These are phyloP conservation scores for Penicillium taxi DNA, from an alignment of 495 filamentous ascomycete species.

Conservation along the genomic window DNA sequence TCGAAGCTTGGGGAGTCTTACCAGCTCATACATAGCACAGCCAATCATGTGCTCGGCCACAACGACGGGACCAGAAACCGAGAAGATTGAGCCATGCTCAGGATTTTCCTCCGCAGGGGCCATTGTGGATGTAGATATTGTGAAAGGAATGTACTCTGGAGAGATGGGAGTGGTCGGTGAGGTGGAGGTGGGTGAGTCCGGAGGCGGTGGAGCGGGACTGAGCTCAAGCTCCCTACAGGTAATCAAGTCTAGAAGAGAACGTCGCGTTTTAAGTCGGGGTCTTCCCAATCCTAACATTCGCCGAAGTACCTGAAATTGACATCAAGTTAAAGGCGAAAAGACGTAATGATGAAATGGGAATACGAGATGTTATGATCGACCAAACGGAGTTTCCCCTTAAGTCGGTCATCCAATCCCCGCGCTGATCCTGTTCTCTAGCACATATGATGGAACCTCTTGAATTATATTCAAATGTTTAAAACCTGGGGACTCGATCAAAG, in stretches of 20 bases:
- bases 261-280: constrained; percentile 58
- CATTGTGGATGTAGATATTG: constrained; percentile 46
- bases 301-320: constrained; percentile 2
- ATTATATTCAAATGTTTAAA: too few species aligned
- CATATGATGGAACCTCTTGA: too few species aligned
- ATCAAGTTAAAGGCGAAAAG: too few species aligned
- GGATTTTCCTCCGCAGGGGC: constrained; percentile 47
- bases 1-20: constrained; percentile 29
- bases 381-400: constrained; percentile 15
- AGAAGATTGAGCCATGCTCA: constrained; percentile 51
- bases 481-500: too few species aligned
- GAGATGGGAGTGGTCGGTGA: constrained; percentile 34
- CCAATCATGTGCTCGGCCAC: constrained; percentile 97
- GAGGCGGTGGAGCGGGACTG: constrained; percentile 41
- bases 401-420: constrained; percentile 15
- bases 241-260: constrained; percentile 67
- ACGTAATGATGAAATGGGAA: too few species aligned
- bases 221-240: constrained; percentile 26
- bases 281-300: constrained; percentile 52
- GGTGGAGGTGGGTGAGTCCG: constrained; percentile 40
- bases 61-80: constrained; percentile 71
- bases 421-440: too few species aligned
- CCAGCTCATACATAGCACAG: constrained; percentile 99
- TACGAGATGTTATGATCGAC: too few species aligned
- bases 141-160: constrained; percentile 29